Evolutionary conservation across 257 asterid genomes (phyloP).

Genomic region (Gentiana straminea): DNA sequence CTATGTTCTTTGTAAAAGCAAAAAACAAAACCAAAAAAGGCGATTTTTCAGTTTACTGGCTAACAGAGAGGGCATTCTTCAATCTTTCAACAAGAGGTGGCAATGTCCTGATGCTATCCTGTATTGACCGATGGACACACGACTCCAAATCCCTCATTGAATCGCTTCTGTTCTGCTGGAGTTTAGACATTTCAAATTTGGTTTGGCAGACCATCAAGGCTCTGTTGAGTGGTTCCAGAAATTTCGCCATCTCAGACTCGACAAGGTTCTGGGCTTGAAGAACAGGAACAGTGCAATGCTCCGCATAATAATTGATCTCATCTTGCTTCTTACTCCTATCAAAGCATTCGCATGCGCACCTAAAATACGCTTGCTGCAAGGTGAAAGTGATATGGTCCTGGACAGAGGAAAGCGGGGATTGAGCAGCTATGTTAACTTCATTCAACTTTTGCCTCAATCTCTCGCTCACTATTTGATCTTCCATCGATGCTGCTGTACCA

Average conservation of each 20-base stretch:
- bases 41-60: no score
- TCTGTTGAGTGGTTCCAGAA: conserved; percentile 15
- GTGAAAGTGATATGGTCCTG: conserved; percentile 90
- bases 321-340: conserved; percentile 59
- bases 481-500: conserved; percentile 63
- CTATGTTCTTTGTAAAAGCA: no score
- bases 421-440: conserved; percentile 73
- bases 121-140: no score
- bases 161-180: no score
- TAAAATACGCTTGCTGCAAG: conserved; percentile 58
- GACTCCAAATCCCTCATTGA: no score
- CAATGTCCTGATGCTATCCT: no score
- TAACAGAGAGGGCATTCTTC: no score
- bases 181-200: no score
- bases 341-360: conserved; percentile 89
- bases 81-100: no score
- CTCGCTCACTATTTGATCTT: conserved; percentile 62
- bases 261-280: conserved; percentile 74
- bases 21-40: no score
- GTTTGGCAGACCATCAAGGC: no score
- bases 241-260: conserved; percentile 77
- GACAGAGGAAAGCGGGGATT: conserved; percentile 60
- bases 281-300: conserved; percentile 83
- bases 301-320: conserved; percentile 72
- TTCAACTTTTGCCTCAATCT: conserved; percentile 68